Base-by-base conservation (phyloP, 2,329 filamentous ascomycete genomes). In the Aspergillus sp. region DNA sequence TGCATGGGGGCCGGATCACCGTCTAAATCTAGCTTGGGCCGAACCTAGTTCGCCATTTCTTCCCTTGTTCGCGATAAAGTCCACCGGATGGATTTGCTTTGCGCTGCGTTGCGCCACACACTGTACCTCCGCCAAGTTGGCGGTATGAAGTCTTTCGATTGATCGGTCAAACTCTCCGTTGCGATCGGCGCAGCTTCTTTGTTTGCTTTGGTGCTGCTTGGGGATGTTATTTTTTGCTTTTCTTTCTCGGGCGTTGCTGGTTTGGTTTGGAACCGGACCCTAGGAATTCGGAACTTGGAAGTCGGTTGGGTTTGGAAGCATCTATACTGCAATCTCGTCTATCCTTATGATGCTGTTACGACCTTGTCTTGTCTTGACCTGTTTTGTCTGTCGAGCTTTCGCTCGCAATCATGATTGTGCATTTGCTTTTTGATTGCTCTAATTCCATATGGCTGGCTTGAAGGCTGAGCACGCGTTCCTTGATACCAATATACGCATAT, bases 1-100 rank as follows among this genome's bases (percentile, higher is more conserved):
- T 69, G 62, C 70, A 67, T 55, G 63, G 65, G n/a, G 68, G 62
- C 9, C 62, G 62, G 25, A 67, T 72, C 25, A 55, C 62, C n/a
- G 67, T 70, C 50, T 71, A 54, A 61, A 13, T 46, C 19, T n/a
- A 38, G 28, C 31, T 46, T 53, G 22, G 23, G 25, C 31, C n/a
- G 49, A 34, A 7, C 22, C 6, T n/a, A 41, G 38, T 22, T 41
- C 22, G 23, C 15, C 28, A 28, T 48, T 48, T 48, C 15, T 41
- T 15, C 11, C 11, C 34, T 41, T 41, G 34, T 15, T 38, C 34
- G 13, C 9, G 34, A 41, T 11, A 28, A 28, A 15, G 34, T 41
- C 34, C 34, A 15, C 34, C 15, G 34, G 34, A 41, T 41, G 34
- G 34, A 41, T 41, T 28, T 28, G 25, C 6, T 4, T 28, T 28